phyloP scores from a whole-genome alignment of 2,329 filamentous ascomycete genomes.

The Ophiosphaerella korrae region DNA sequence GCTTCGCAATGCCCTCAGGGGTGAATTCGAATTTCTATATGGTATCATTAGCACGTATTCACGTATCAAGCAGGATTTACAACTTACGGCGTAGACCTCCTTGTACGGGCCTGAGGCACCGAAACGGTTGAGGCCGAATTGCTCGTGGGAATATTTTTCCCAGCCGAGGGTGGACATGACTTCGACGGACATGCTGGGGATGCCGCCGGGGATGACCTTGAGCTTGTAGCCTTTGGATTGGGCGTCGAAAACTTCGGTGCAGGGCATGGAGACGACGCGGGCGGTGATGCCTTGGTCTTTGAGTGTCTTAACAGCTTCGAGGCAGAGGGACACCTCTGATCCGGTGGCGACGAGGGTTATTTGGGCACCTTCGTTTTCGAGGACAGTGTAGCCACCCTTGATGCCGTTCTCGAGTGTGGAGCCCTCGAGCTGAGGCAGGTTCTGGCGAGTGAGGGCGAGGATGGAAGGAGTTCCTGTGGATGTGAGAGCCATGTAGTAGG shows the following conservation, averaged over 20 bases:
- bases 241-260: conserved; percentile 94
- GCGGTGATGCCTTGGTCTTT: conserved; percentile 85
- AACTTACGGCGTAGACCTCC: conserved; percentile 84
- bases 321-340: conserved; percentile 91
- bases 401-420: conserved; percentile 85
- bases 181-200: conserved; percentile 91
- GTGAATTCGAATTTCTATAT: conserved; percentile 98
- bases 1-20: conserved; percentile 94
- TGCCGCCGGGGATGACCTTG: conserved; percentile 88
- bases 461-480: conserved; percentile 90
- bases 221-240: conserved; percentile 96
- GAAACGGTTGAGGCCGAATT: conserved; percentile 99
- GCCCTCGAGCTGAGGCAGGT: conserved; percentile 95
- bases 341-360: conserved; percentile 93
- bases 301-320: conserved; percentile 91
- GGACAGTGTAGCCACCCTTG: conserved; percentile 93
- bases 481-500: conserved; percentile 94
- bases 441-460: conserved; percentile 94
- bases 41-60: conserved; percentile 47
- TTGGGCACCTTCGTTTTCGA: conserved; percentile 81
- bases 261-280: conserved; percentile 93
- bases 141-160: conserved; percentile 99
- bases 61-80: conserved; percentile 32
- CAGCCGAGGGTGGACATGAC: conserved; percentile 97
- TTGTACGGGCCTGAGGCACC: conserved; percentile 97